phyloP scores from a whole-genome alignment of 495 filamentous ascomycete genomes.

The Neurospora pannonica region DNA sequence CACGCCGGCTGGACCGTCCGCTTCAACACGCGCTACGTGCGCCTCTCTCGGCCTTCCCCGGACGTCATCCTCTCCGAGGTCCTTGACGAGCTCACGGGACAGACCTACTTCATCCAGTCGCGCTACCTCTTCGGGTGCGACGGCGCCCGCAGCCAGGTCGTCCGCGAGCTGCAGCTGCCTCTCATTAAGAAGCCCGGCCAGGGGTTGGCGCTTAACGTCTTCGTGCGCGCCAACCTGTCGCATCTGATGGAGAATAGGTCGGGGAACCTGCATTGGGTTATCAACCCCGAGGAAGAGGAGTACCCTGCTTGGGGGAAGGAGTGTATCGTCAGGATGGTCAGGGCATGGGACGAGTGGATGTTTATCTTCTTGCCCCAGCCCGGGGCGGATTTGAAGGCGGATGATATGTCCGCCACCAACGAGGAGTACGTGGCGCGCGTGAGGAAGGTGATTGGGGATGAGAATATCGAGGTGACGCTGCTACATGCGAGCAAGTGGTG shows the following conservation, averaged over 20 bases:
- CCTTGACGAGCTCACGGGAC: constrained; percentile 31
- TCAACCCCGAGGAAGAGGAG: constrained; percentile 23
- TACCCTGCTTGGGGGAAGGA: constrained; percentile 27
- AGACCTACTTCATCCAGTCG: constrained; percentile 36
- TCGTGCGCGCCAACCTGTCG: constrained; percentile 43
- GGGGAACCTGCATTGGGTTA: constrained; percentile 49
- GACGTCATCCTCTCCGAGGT: constrained; percentile 30
- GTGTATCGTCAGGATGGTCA: constrained; percentile 31
- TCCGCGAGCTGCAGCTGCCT: constrained; percentile 38
- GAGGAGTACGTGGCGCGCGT: constrained; percentile 31
- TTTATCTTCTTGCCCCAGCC: constrained; percentile 32
- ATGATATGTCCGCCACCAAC: constrained; percentile 22
- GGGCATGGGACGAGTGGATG: constrained; percentile 39
- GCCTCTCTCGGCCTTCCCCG: constrained; percentile 16
- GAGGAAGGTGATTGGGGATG: constrained; percentile 43
- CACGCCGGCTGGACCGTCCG: constrained; percentile 32
- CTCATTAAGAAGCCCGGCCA: constrained; percentile 43
- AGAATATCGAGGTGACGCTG: constrained; percentile 26
- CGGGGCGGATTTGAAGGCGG: constrained; percentile 16
- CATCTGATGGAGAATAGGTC: constrained; percentile 36
- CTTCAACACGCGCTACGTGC: constrained; percentile 34
- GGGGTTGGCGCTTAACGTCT: constrained; percentile 45
- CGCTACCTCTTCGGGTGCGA: constrained; percentile 52
- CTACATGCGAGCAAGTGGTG: constrained; percentile 31
- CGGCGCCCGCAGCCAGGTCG: constrained; percentile 44